These are phyloP conservation scores for Eucalyptus rudis DNA, from an alignment of 345 rosid species.

Conservation along the genomic window DNA sequence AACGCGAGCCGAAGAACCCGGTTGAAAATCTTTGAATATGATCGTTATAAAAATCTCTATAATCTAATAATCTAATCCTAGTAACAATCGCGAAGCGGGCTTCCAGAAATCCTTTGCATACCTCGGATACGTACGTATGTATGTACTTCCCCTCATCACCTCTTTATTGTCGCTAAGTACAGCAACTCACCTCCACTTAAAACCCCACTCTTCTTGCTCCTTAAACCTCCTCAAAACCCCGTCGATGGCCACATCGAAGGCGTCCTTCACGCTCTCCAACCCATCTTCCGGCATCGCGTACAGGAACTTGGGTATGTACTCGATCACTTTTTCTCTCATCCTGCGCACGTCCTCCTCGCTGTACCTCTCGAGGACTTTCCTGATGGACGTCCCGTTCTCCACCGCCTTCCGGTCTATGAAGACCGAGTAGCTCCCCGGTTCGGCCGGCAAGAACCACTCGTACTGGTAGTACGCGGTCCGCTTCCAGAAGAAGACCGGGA, in stretches of 20 bases:
- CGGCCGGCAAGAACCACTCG: slow-evolving; percentile 83
- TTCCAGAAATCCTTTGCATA: not conserved
- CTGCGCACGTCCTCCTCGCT: slow-evolving; percentile 46
- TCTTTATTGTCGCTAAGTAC: not conserved
- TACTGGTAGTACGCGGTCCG: slow-evolving; percentile 80
- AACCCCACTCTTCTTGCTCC: slow-evolving; percentile 53
- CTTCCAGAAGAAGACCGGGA: slow-evolving; percentile 95
- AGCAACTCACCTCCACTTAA: slow-evolving; percentile 42
- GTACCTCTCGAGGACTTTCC: slow-evolving; percentile 45
- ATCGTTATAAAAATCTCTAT: not conserved
- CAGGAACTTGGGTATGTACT: slow-evolving; percentile 53
- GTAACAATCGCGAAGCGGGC: not conserved
- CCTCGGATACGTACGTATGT: not conserved
- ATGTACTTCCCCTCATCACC: not conserved
- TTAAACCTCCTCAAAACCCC: slow-evolving; percentile 68
- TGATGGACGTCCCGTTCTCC: slow-evolving; percentile 55
- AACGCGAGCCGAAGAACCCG: not conserved
- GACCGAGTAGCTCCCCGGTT: slow-evolving; percentile 64
- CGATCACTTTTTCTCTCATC: slow-evolving; percentile 78
- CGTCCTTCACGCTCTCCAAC: slow-evolving; percentile 57
- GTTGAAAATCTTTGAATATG: not conserved
- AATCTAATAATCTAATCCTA: not conserved
- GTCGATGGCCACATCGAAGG: slow-evolving; percentile 87
- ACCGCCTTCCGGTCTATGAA: slow-evolving; percentile 66
- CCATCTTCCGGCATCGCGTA: slow-evolving; percentile 58